A percentile compares a stretch with the other conserved stretches of the same genome.
Evolutionary conservation across 352 stramenopile genomes (phyloP).

Genomic region (Globisporangium paddicum): DNA sequence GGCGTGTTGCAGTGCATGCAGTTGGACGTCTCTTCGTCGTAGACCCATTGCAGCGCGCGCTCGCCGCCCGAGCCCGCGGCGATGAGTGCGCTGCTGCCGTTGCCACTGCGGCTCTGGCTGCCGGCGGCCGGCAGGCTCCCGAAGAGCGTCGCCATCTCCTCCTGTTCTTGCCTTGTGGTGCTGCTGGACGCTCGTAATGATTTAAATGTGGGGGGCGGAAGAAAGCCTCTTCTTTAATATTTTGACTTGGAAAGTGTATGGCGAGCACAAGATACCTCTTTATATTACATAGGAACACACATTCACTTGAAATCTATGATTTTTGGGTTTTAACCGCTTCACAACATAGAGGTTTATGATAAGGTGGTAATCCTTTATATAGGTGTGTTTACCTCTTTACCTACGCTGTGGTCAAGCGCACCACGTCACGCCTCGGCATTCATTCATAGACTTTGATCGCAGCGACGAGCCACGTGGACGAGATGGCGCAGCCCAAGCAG

Average conservation of each 20-base stretch:
- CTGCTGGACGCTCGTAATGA: background rate
- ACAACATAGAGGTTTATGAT: too few species aligned
- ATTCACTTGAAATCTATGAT: too few species aligned
- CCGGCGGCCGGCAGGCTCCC: conserved; percentile 59
- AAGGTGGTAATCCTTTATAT: too few species aligned
- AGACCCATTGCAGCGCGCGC: conserved; percentile 72
- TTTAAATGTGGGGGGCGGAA: background rate
- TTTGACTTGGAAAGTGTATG: too few species aligned
- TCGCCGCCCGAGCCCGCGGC: conserved; percentile 25
- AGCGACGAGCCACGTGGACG: conserved; percentile 1
- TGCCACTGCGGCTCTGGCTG: conserved; percentile 14
- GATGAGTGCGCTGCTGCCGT: conserved; percentile 29
- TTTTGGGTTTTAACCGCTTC: too few species aligned
- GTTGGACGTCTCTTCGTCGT: conserved; percentile 80
- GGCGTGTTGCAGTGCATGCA: conserved; percentile 87
- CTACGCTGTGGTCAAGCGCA: too few species aligned
- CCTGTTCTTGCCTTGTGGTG: background rate
- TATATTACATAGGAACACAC: too few species aligned
- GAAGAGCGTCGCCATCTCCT: conserved; percentile 64
- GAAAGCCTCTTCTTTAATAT: too few species aligned
- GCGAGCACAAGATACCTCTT: too few species aligned
- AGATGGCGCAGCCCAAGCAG: conserved; percentile 28
- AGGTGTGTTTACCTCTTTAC: too few species aligned
- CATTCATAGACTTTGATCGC: conserved; percentile 2
- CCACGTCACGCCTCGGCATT: conserved; percentile 9